Conservation (phyloP, 768 basidiomycete genomes). For the Tulasnella sp. region DNA sequence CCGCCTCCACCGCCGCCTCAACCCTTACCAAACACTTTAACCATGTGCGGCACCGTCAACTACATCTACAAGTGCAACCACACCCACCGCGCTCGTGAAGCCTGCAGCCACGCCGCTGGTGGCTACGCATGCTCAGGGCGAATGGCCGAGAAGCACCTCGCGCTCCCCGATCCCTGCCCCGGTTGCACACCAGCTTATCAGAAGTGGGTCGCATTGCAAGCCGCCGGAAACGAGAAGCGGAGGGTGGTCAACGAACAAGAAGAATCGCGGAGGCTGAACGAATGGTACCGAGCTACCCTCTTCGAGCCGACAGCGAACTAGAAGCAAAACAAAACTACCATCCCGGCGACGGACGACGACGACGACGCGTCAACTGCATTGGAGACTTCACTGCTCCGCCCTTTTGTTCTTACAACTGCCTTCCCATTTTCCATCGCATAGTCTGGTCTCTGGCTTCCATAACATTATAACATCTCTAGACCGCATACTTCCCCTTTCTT, state of each 20-base stretch:
- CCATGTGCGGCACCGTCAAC: conserved; percentile 15
- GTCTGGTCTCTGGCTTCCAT: too few species aligned
- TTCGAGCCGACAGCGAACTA: conserved; percentile 13
- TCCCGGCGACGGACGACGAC: too few species aligned
- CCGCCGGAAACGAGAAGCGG: conserved; percentile 3
- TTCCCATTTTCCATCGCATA: too few species aligned
- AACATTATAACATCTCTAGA: too few species aligned
- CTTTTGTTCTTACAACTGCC: too few species aligned
- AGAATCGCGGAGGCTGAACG: conserved; percentile 10
- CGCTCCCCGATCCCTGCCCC: conserved; percentile 14
- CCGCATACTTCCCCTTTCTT: too few species aligned
- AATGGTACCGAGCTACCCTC: conserved; percentile 13
- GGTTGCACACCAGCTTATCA: conserved; percentile 12
- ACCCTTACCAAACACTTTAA: not conserved
- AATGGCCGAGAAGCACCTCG: conserved; percentile 12
- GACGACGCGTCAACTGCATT: too few species aligned
- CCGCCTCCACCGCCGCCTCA: not conserved
- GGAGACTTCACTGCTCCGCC: too few species aligned
- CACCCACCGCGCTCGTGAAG: conserved; percentile 11
- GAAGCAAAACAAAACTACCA: too few species aligned
- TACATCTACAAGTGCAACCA: conserved; percentile 17
- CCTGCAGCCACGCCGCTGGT: conserved; percentile 2
- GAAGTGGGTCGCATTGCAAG: conserved; percentile 9
- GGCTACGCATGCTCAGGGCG: conserved; percentile 11
- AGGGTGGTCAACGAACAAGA: not conserved